Conservation (phyloP, 305 asterid genomes). For the Fraxinus baroniana region DNA sequence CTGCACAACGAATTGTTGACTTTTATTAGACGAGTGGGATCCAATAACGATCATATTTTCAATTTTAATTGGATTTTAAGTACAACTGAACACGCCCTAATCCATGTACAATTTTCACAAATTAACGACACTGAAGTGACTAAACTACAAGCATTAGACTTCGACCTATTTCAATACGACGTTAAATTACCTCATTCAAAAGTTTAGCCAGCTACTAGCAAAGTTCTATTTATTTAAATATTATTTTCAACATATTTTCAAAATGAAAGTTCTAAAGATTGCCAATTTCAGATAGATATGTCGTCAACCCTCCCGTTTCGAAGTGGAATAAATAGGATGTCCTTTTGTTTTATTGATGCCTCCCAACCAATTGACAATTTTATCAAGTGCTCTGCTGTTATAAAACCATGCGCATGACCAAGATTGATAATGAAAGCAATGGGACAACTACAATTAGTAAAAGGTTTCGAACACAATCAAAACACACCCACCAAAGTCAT, state of each 20-base stretch:
- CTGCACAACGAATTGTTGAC: too few species aligned
- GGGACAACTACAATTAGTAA: slow-evolving; percentile 48
- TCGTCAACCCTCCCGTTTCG: slow-evolving; percentile 33
- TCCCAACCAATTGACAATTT: slow-evolving; percentile 29
- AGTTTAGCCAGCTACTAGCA: background rate
- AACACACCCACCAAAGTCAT: slow-evolving; percentile 56
- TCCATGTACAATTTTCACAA: background rate
- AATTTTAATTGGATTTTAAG: too few species aligned
- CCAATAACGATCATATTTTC: too few species aligned
- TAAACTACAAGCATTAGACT: background rate
- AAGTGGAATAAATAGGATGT: slow-evolving; percentile 30
- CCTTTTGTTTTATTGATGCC: slow-evolving; percentile 25
- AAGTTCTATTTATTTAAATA: background rate
- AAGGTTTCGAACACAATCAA: slow-evolving; percentile 54
- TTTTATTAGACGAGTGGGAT: too few species aligned
- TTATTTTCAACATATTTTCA: slow-evolving; percentile 3
- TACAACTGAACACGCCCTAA: background rate
- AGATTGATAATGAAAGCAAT: slow-evolving; percentile 55
- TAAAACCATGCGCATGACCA: slow-evolving; percentile 56
- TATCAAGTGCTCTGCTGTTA: too few species aligned
- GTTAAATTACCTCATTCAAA: background rate
- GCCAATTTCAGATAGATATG: slow-evolving; percentile 29
- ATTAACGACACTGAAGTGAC: background rate
- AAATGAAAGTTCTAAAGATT: slow-evolving; percentile 22
- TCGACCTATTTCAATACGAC: background rate